Evolutionary conservation across 1,284 basidiomycete species (phyloP), one percentile per base, ranked within the genome.

Genomic region (Tilletia setariae): DNA sequence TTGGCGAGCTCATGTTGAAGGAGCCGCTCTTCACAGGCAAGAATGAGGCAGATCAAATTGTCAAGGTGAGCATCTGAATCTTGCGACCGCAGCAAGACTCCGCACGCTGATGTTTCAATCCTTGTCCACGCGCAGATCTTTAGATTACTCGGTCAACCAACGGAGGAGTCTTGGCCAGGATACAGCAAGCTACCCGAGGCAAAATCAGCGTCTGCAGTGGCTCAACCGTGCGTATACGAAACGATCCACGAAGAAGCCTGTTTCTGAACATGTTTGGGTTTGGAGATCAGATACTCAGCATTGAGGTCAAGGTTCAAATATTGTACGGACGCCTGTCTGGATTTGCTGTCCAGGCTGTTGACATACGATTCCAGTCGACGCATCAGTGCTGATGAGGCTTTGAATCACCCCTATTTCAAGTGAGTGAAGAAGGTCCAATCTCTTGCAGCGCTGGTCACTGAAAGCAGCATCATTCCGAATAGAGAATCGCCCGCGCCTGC

Each of bases 21-120:
- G 93, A 94, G 81, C 93, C 96, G 0, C 85, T 98, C 15, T 94
- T 98, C 80, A 93, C 94, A 81, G 94, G 94, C n/a, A 91, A 94
- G 80, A 90, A 90, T 61, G 96, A 99, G 83, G 86, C 94, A 15
- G 95, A 99, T 79, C 90, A 98, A 74, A 86, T 98, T 64, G 88
- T 88, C 59, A 91, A 92, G 89, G 94, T 86, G 28, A 61, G 56
- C n/a, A 44, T 11, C 11, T 44, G 11, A 44, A 44, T 9, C 56
- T 32, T 30, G 59, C 46, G 83, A 8, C 71, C 15, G 23, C 16
- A 53, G 3, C 19, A 1, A 9, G 25, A 9, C 40, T 11, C 25
- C n/a, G n/a, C n/a, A n/a, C 19, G 23, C n/a, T 44, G 9, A 6
- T 9, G 4, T 21, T 28, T n/a, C 11, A 11, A 40, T 28, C n/a